Evolutionary conservation across 1,139 yeast genomes (phyloP).

Genomic region (Lizanozyma gosingica): DNA sequence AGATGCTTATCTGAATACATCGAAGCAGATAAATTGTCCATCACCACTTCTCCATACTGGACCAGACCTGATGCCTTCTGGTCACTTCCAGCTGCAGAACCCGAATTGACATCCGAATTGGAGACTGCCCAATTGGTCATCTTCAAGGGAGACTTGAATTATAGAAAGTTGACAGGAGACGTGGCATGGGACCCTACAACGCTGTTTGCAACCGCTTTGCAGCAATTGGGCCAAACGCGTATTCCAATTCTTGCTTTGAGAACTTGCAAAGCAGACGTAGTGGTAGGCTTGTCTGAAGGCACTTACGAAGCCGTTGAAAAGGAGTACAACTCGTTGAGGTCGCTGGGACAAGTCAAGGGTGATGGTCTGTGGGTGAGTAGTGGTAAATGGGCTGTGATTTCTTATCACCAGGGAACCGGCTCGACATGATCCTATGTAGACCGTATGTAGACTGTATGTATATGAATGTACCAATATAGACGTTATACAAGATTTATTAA

Average conservation of each 20-base stretch:
- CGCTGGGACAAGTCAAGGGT: no score
- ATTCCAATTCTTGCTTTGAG: constrained; percentile 67
- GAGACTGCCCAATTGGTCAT: constrained; percentile 59
- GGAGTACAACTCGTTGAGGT: constrained; percentile 44
- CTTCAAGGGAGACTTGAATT: constrained; percentile 93
- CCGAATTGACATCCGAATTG: constrained; percentile 10
- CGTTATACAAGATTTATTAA: no score
- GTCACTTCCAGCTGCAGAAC: background rate
- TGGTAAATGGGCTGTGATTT: constrained; percentile 91
- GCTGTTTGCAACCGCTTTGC: constrained; percentile 61
- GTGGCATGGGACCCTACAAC: constrained; percentile 81
- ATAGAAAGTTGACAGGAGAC: constrained; percentile 89
- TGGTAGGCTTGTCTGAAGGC: constrained; percentile 73
- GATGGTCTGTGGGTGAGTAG: constrained; percentile 75
- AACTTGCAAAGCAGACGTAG: constrained; percentile 96
- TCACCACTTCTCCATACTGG: background rate
- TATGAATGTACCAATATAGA: no score
- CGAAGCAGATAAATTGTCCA: background rate
- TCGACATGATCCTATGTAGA: no score
- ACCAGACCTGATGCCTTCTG: background rate
- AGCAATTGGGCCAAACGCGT: constrained; percentile 52
- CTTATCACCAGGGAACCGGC: constrained; percentile 36
- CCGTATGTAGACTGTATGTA: no score
- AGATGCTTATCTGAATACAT: background rate
- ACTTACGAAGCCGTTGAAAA: constrained; percentile 56